A percentile compares a stretch with the other conserved stretches of the same genome.
Evolutionary conservation across 164 flowering plant genomes (phyloP).

Genomic region (Amborella trichopoda): DNA sequence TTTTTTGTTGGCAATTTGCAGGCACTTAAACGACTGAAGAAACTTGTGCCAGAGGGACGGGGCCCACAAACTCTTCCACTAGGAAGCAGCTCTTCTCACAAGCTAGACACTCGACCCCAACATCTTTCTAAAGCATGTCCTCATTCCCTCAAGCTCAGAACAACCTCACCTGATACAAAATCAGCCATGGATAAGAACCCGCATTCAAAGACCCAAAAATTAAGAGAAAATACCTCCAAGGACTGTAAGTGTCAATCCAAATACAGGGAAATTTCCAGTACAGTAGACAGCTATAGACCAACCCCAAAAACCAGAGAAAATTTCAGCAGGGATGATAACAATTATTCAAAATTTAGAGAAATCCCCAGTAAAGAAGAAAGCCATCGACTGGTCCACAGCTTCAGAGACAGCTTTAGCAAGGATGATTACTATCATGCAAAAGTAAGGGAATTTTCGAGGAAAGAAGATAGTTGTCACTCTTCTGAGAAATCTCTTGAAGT

Average conservation of each 20-base stretch:
- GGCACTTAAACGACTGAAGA: constrained; percentile 5
- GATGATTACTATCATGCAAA: not conserved
- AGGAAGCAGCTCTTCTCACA: not conserved
- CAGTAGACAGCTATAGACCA: too few species aligned
- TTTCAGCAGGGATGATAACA: not conserved
- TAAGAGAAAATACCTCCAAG: too few species aligned
- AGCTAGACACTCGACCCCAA: not conserved
- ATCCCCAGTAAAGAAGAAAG: not conserved
- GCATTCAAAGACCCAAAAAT: too few species aligned
- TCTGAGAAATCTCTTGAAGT: not conserved
- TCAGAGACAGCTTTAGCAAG: too few species aligned
- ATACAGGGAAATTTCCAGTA: not conserved
- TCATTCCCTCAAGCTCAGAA: not conserved
- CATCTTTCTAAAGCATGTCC: not conserved
- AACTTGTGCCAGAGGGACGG: not conserved
- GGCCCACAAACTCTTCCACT: not conserved
- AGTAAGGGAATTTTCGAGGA: not conserved
- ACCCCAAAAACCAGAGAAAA: too few species aligned
- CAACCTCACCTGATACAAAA: not conserved
- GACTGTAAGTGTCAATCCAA: not conserved
- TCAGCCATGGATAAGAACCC: too few species aligned
- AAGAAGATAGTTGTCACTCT: too few species aligned
- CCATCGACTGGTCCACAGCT: too few species aligned
- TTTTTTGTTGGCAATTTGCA: not conserved
- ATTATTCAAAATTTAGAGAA: not conserved